phyloP scores from a whole-genome alignment of 2,329 filamentous ascomycete genomes.

The Colletotrichum sublineola region DNA sequence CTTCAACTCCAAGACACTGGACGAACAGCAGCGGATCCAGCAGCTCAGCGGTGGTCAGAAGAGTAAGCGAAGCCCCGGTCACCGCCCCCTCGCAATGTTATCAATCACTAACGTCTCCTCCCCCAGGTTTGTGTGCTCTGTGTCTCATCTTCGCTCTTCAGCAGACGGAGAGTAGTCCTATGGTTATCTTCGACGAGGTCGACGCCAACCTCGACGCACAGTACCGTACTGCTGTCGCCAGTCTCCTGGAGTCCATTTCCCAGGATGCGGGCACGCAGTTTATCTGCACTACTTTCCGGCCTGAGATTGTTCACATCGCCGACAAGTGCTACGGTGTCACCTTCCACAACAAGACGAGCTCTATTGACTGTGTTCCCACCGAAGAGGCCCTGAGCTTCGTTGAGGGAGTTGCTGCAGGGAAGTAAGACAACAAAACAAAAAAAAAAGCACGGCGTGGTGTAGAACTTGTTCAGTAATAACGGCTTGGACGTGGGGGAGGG shows the following conservation, averaged over 20 bases:
- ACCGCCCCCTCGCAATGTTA: neutral
- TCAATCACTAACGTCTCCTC: conserved; percentile 42
- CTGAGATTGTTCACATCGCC: conserved; percentile 94
- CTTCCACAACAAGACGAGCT: conserved; percentile 93
- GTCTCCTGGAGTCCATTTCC: conserved; percentile 85
- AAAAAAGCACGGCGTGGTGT: neutral
- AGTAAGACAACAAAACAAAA: conserved; percentile 9
- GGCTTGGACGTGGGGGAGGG: conserved; percentile 11
- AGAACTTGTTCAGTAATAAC: conserved; percentile 21
- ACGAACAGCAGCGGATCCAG: conserved; percentile 98
- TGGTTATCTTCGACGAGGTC: conserved; percentile 99
- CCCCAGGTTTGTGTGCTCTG: conserved; percentile 88
- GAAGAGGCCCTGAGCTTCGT: conserved; percentile 95
- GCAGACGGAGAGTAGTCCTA: conserved; percentile 95
- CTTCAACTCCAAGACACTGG: conserved; percentile 95
- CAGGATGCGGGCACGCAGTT: conserved; percentile 80
- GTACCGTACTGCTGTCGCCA: conserved; percentile 94
- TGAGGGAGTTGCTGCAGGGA: conserved; percentile 75
- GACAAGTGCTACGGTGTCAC: conserved; percentile 98
- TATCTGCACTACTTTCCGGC: conserved; percentile 98
- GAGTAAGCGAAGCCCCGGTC: conserved; percentile 69
- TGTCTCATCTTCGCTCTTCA: conserved; percentile 99
- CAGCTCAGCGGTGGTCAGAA: conserved; percentile 98
- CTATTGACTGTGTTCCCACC: conserved; percentile 88
- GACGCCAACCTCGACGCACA: conserved; percentile 98